Base-by-base conservation (phyloP, 768 basidiomycete species). In the Paxillus involutus region DNA sequence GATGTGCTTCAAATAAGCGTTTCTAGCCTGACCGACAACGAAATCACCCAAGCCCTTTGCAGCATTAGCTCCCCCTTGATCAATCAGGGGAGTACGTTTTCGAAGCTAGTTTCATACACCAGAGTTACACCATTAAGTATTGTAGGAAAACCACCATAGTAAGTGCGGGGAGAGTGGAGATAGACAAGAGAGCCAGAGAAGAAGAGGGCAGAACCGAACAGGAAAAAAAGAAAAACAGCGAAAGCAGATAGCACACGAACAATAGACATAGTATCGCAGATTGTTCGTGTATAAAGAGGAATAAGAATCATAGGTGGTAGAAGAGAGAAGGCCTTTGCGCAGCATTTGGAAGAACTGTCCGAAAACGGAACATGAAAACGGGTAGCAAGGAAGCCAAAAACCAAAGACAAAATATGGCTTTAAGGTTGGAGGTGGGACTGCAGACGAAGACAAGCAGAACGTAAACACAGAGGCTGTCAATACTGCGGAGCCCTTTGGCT, bases 281-380 rank as follows among this genome's bases (percentile, higher is more conserved):
- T 47, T 32, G 52, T 44, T 19, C 29, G 39, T 42, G 57, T 58
- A 70, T 71, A 71, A 70, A 63, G 61, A 71, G 59, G 62, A 71
- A 70, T 70, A 70, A 70, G 65, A 59, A 67, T 57, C 59, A 48
- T 48, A 58, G 44, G 36, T 37, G 35, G 46, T 13, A 47, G 52
- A 49, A 29, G 47, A 35, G 32, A 43, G 35, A 35, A 39, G 33
- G 53, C 45, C 35, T 51, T 47, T 51, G 64, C 55, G 59, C 35
- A 58, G 52, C 47, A 12, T 26, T 19, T 29, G 49, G 63, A 60
- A 21, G 52, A 55, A 59, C 61, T 56, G 57, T 63, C 53, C 57
- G 46, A 41, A 49, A 46, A 30, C 21, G 6, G 52, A 17, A 49
- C 13, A 30, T 47, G 14, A 35, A 14, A 37, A 43, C 19, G 26